phyloP scores from a whole-genome alignment of 768 basidiomycete genomes.

The Russula sp. region DNA sequence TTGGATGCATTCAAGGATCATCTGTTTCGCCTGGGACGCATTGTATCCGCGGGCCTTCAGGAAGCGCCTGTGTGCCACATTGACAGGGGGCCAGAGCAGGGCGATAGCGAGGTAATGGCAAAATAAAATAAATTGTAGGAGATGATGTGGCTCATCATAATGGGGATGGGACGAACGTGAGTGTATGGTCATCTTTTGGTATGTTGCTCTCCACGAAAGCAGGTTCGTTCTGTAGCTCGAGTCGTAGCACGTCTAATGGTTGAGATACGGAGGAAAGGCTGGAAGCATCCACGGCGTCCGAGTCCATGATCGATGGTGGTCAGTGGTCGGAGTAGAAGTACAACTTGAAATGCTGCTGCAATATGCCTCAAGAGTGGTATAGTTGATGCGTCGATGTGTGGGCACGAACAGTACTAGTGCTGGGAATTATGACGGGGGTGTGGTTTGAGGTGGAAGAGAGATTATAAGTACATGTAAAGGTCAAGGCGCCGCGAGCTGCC shows the following conservation, averaged over 20 bases:
- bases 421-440: not conserved
- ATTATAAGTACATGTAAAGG: not conserved
- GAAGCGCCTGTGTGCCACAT: too few relatives aligned
- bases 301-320: constrained; percentile 24
- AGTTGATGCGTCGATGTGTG: not conserved
- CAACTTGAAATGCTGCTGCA: too few relatives aligned
- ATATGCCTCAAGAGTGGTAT: not conserved
- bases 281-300: constrained; percentile 22
- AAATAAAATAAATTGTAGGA: too few relatives aligned
- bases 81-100: too few relatives aligned
- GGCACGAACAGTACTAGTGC: too few relatives aligned
- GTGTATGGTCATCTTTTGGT: constrained; percentile 24
- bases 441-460: not conserved
- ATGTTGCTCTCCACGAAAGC: constrained; percentile 13
- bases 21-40: constrained; percentile 51
- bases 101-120: too few relatives aligned
- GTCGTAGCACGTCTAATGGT: constrained; percentile 17
- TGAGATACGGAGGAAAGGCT: constrained; percentile 15
- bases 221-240: constrained; percentile 20
- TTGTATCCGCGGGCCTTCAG: too few relatives aligned
- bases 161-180: constrained; percentile 12
- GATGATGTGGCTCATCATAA: too few relatives aligned
- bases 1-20: constrained; percentile 63
- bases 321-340: constrained; percentile 1
- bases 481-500: too few relatives aligned